Conservation (phyloP, 2,329 filamentous ascomycete genomes). For the Sporothrix inflata region DNA sequence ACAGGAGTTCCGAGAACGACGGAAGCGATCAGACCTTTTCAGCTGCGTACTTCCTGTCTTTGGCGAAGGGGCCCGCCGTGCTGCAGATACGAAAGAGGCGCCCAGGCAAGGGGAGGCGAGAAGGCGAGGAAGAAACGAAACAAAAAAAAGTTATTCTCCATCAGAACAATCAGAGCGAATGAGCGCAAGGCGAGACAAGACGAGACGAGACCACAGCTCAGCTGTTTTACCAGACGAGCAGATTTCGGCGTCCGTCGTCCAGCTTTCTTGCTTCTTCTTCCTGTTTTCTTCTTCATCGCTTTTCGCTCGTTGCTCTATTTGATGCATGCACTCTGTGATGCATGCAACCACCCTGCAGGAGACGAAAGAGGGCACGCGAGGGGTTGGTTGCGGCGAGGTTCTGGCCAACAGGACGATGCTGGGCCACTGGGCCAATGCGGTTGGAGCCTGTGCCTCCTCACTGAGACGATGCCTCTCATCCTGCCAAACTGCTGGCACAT, state of each 20-base stretch:
- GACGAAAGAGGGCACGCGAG: background rate
- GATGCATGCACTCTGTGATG: constrained; percentile 2
- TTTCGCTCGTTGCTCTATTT: background rate
- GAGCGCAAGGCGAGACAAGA: constrained; percentile 6
- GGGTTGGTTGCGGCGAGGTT: background rate
- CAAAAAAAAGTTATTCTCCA: background rate
- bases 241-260: background rate
- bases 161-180: background rate
- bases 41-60: background rate
- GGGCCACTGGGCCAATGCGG: constrained; percentile 6
- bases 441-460: background rate
- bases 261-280: background rate
- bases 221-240: background rate
- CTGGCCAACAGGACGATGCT: background rate
- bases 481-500: background rate
- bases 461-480: background rate
- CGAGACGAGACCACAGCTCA: background rate
- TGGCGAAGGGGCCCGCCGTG: background rate
- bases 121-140: background rate
- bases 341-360: constrained; percentile 17
- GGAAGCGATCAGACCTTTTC: background rate
- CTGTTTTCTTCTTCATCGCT: background rate
- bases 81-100: constrained; percentile 12
- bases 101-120: background rate
- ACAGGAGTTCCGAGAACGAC: background rate